A percentile compares a stretch with the other conserved stretches of the same genome.
Evolutionary conservation across 2,329 filamentous ascomycete species (phyloP).

Genomic region (Zarea fungicola): DNA sequence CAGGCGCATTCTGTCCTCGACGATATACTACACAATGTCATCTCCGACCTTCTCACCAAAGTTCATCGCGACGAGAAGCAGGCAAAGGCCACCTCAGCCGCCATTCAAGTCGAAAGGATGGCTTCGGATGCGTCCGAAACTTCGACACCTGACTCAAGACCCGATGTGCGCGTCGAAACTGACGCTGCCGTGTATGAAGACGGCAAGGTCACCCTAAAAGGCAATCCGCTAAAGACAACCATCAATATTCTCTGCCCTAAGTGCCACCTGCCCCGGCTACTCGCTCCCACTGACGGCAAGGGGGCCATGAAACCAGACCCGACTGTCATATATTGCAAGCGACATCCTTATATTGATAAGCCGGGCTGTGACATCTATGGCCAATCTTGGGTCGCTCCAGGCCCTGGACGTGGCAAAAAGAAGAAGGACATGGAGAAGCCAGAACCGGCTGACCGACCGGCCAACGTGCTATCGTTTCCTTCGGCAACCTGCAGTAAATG

Average conservation of each 20-base stretch:
- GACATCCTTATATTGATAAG: slow-evolving; percentile 71
- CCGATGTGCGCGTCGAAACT: slow-evolving; percentile 57
- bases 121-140: slow-evolving; percentile 51
- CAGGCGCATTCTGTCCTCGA: slow-evolving; percentile 65
- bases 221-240: slow-evolving; percentile 66
- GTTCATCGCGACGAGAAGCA: slow-evolving; percentile 75
- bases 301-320: slow-evolving; percentile 62
- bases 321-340: slow-evolving; percentile 69
- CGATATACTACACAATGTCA: slow-evolving; percentile 69
- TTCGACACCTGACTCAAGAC: slow-evolving; percentile 47
- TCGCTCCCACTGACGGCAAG: slow-evolving; percentile 67
- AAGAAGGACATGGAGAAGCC: slow-evolving; percentile 71
- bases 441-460: slow-evolving; percentile 48
- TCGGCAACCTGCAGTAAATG: slow-evolving; percentile 64
- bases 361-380: slow-evolving; percentile 76
- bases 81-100: slow-evolving; percentile 60
- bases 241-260: slow-evolving; percentile 67
- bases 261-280: slow-evolving; percentile 68
- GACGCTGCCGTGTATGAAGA: slow-evolving; percentile 67
- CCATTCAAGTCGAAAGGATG: slow-evolving; percentile 59
- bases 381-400: slow-evolving; percentile 71
- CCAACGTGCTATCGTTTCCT: slow-evolving; percentile 59
- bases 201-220: slow-evolving; percentile 62
- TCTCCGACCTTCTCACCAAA: slow-evolving; percentile 69
- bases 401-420: slow-evolving; percentile 67